Evolutionary conservation across 768 basidiomycete species (phyloP).

Genomic region (Suillus alpinus): DNA sequence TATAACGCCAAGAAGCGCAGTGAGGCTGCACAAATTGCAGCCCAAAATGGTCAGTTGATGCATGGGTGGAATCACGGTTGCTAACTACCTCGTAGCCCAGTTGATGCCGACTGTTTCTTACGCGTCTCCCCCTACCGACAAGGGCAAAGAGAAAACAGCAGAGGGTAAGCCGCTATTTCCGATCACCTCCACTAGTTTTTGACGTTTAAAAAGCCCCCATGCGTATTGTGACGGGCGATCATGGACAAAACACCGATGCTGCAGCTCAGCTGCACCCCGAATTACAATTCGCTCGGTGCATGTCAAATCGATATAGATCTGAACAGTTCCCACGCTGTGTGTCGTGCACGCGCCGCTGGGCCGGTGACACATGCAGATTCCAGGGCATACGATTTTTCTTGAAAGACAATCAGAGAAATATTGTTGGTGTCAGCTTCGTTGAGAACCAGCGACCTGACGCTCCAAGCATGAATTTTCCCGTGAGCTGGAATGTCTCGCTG

Average conservation of each 20-base stretch:
- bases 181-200: conserved; percentile 3
- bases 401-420: conserved; percentile 54
- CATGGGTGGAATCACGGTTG: conserved; percentile 11
- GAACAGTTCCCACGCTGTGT: conserved; percentile 80
- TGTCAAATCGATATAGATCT: conserved; percentile 74
- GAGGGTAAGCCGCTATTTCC: conserved; percentile 31
- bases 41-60: conserved; percentile 53
- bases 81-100: conserved; percentile 36
- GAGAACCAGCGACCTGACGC: conserved; percentile 58
- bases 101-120: conserved; percentile 45
- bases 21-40: conserved; percentile 63
- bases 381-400: conserved; percentile 81
- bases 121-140: conserved; percentile 33
- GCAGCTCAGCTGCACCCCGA: conserved; percentile 52
- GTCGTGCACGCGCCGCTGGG: conserved; percentile 83
- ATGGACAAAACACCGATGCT: conserved; percentile 26
- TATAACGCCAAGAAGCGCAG: conserved; percentile 71
- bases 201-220: conserved; percentile 18
- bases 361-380: conserved; percentile 84
- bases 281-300: conserved; percentile 76
- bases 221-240: conserved; percentile 32
- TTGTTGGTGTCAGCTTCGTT: conserved; percentile 68
- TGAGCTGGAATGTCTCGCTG: conserved; percentile 63
- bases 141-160: conserved; percentile 44
- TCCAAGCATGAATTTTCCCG: conserved; percentile 60